phyloP scores from a whole-genome alignment of 2,329 filamentous ascomycete genomes.

The Fusarium sp. region DNA sequence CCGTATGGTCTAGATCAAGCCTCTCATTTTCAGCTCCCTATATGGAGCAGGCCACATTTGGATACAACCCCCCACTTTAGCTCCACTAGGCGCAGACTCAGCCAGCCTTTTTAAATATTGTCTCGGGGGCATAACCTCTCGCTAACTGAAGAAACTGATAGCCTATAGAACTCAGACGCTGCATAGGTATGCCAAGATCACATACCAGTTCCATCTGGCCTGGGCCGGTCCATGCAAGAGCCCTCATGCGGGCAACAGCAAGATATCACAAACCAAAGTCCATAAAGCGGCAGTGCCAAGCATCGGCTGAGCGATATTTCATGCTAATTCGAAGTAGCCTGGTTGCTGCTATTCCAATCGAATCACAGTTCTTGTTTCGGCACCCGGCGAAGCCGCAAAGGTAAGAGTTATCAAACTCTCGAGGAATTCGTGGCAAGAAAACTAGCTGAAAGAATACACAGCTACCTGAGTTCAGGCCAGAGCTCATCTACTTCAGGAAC shows the following conservation, averaged over 20 bases:
- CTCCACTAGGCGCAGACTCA: neutral
- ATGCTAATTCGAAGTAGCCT: too few relatives aligned
- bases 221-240: neutral
- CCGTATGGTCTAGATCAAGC: neutral
- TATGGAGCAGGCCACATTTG: neutral
- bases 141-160: neutral
- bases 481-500: too few relatives aligned
- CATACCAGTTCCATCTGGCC: neutral
- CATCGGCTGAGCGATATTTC: neutral
- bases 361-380: too few relatives aligned
- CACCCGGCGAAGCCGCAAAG: too few relatives aligned
- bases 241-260: neutral
- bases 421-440: too few relatives aligned
- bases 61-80: neutral
- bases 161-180: neutral
- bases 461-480: too few relatives aligned
- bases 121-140: neutral
- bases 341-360: too few relatives aligned
- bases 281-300: neutral
- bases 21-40: neutral
- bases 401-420: too few relatives aligned
- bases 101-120: neutral
- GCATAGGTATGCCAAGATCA: neutral
- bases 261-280: neutral
- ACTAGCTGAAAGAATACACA: too few relatives aligned